Evolutionary conservation across 257 asterid genomes (phyloP).

Genomic region (Petrea volubilis): DNA sequence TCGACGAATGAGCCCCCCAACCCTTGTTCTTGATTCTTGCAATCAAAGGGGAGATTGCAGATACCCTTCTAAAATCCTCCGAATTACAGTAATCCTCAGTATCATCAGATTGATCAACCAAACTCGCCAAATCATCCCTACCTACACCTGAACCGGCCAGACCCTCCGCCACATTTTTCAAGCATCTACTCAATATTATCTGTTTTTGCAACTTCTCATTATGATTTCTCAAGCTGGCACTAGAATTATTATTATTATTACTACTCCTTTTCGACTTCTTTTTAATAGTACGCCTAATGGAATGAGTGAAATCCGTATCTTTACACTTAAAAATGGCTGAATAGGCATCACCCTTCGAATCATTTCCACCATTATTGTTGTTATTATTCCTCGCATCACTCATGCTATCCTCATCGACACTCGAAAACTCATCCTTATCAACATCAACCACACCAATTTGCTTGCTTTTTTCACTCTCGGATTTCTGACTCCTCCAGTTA

Average conservation of each 20-base stretch:
- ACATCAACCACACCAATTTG: conserved; percentile 47
- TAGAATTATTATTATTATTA: conserved; percentile 34
- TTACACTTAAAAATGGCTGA: conserved; percentile 59
- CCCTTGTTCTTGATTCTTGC: conserved; percentile 64
- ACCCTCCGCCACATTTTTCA: conserved; percentile 43
- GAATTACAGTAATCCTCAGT: conserved; percentile 71
- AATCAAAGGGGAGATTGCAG: conserved; percentile 75
- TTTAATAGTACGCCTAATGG: conserved; percentile 60
- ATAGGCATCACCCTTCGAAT: conserved; percentile 77
- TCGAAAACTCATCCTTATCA: conserved; percentile 45
- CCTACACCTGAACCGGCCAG: conserved; percentile 40
- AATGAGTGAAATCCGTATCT: conserved; percentile 54
- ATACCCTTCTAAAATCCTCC: conserved; percentile 64
- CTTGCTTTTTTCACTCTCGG: conserved; percentile 71
- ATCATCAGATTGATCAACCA: conserved; percentile 78
- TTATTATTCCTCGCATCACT: conserved; percentile 62
- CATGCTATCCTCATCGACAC: conserved; percentile 51
- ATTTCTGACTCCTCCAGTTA: conserved; percentile 85
- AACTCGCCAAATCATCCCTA: conserved; percentile 61
- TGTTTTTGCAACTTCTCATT: conserved; percentile 54
- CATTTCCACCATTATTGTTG: conserved; percentile 72
- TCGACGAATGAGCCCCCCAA: conserved; percentile 46
- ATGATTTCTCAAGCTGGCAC: conserved; percentile 41
- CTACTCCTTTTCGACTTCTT: conserved; percentile 55
- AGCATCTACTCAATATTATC: conserved; percentile 39